Evolutionary conservation across 345 rosid genomes (phyloP).

Genomic region (Salix udensis): DNA sequence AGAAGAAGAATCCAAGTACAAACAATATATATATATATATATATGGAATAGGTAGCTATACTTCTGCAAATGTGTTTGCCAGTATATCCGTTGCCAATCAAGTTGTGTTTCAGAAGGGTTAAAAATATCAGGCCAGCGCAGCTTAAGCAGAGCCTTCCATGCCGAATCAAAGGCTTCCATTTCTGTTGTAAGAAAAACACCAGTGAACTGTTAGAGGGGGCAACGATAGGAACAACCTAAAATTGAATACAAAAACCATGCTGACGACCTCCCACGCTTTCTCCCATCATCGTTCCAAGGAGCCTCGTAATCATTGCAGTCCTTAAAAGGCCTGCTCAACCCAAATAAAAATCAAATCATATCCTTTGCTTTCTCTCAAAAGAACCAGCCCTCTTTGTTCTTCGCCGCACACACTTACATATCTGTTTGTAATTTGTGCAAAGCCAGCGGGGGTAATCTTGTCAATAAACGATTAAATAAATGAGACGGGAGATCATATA

Average conservation of each 20-base stretch:
- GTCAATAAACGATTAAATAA: conserved; percentile 45
- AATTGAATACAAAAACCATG: neutral
- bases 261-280: conserved; percentile 60
- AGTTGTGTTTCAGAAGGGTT: conserved; percentile 20
- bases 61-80: conserved; percentile 85
- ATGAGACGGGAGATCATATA: conserved; percentile 63
- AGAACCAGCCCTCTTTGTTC: neutral
- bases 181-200: conserved; percentile 30
- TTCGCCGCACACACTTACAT: conserved; percentile 30
- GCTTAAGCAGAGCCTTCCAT: conserved; percentile 61
- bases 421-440: conserved; percentile 55
- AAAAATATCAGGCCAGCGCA: conserved; percentile 57
- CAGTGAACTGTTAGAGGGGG: neutral
- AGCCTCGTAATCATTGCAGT: conserved; percentile 41
- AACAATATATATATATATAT: neutral
- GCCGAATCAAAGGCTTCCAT: conserved; percentile 37
- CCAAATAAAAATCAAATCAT: neutral
- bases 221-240: neutral
- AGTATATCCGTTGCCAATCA: conserved; percentile 72
- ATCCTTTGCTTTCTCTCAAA: neutral
- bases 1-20: too few relatives aligned
- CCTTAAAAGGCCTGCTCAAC: conserved; percentile 55
- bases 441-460: conserved; percentile 58
- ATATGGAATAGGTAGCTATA: conserved; percentile 24
- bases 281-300: conserved; percentile 32